phyloP scores from a whole-genome alignment of 2,329 filamentous ascomycete genomes.

The Coleophoma cylindrospora region DNA sequence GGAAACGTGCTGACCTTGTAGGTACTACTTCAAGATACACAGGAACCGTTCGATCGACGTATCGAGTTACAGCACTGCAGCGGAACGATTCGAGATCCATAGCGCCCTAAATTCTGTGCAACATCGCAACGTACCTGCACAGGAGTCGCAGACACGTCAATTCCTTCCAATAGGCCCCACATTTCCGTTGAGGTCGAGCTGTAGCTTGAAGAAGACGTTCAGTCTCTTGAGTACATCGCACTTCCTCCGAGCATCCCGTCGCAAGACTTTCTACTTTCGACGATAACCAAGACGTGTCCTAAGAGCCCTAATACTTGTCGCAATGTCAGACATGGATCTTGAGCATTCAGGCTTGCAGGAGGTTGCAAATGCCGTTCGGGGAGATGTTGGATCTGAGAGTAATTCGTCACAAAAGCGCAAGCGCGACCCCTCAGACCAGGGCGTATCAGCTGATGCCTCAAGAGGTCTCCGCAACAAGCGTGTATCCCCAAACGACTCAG shows the following conservation, averaged over 20 bases:
- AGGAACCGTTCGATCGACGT: conserved; percentile 24
- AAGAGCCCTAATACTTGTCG: conserved; percentile 11
- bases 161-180: conserved; percentile 3
- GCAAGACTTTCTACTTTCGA: conserved; percentile 1
- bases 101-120: conserved; percentile 20
- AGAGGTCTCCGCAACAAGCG: conserved; percentile 27
- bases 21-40: conserved; percentile 21
- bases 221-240: too few relatives aligned
- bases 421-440: conserved; percentile 22
- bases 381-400: conserved; percentile 16
- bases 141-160: conserved; percentile 27
- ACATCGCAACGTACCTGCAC: conserved; percentile 22
- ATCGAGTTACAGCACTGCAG: conserved; percentile 23
- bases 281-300: conserved; percentile 19
- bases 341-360: conserved; percentile 29
- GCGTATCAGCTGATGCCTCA: conserved; percentile 25
- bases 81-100: conserved; percentile 24
- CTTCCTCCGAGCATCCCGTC: too few relatives aligned
- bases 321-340: conserved; percentile 29
- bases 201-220: conserved; percentile 14
- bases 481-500: conserved; percentile 23
- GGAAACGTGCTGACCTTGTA: conserved; percentile 29
- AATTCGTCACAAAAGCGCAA: conserved; percentile 26
- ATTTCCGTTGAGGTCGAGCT: conserved; percentile 16
- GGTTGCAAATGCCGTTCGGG: conserved; percentile 29